Conservation (phyloP, 2,329 filamentous ascomycete genomes). For the Onygenales sp. region DNA sequence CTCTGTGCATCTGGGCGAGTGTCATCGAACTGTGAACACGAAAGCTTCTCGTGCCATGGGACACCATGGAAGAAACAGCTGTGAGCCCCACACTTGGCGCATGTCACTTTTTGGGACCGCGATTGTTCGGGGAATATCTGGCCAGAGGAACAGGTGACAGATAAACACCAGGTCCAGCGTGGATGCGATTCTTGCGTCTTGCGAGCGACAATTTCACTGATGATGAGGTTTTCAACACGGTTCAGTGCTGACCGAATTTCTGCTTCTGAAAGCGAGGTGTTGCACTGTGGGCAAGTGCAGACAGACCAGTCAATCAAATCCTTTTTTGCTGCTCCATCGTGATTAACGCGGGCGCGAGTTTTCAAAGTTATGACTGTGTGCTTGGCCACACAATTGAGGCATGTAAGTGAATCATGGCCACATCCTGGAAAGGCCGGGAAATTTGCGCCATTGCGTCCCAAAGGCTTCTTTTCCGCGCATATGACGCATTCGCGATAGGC, state of each 20-base stretch:
- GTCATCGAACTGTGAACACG: conserved; percentile 11
- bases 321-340: background rate
- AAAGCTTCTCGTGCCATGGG: conserved; percentile 11
- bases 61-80: conserved; percentile 11
- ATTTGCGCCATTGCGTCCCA: conserved; percentile 3
- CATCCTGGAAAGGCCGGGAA: conserved; percentile 7
- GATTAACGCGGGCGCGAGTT: background rate
- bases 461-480: conserved; percentile 5
- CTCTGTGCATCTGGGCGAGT: conserved; percentile 1
- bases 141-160: conserved; percentile 2
- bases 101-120: conserved; percentile 4
- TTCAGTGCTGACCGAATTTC: conserved; percentile 3
- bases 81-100: conserved; percentile 8
- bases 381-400: conserved; percentile 6
- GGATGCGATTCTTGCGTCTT: conserved; percentile 1
- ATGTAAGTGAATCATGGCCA: conserved; percentile 3
- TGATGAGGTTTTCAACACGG: background rate
- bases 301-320: conserved; percentile 4
- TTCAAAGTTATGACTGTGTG: conserved; percentile 3
- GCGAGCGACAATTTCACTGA: background rate
- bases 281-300: conserved; percentile 7
- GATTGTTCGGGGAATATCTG: background rate
- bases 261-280: background rate
- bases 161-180: conserved; percentile 4
- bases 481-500: conserved; percentile 6